Evolutionary conservation across 2,329 filamentous ascomycete genomes (phyloP).

Genomic region (Pseudofabraea citricarpa): DNA sequence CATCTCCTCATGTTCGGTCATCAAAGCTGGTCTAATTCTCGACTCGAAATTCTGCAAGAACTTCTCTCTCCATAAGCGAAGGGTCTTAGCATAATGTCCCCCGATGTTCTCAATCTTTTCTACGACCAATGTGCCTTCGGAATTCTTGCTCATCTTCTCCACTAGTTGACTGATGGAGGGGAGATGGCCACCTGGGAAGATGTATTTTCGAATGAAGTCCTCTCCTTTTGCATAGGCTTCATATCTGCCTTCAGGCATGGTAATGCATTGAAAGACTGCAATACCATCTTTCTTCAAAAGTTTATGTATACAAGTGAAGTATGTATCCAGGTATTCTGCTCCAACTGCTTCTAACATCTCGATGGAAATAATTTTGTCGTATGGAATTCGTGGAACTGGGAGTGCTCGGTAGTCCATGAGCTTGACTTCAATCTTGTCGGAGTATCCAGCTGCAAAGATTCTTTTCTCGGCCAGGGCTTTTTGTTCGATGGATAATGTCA

Average conservation of each 20-base stretch:
- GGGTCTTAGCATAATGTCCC: slow-evolving; percentile 65
- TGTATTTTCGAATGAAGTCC: slow-evolving; percentile 74
- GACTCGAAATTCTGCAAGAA: slow-evolving; percentile 60
- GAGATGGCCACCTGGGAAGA: slow-evolving; percentile 73
- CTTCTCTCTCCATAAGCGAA: slow-evolving; percentile 63
- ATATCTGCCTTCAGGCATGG: slow-evolving; percentile 66
- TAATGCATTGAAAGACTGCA: slow-evolving; percentile 72
- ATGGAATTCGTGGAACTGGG: slow-evolving; percentile 46
- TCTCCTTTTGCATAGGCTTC: slow-evolving; percentile 60
- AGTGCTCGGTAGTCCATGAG: slow-evolving; percentile 66
- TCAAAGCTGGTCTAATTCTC: slow-evolving; percentile 55
- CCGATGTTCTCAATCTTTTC: slow-evolving; percentile 69
- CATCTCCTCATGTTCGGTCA: slow-evolving; percentile 53
- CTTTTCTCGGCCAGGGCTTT: slow-evolving; percentile 62
- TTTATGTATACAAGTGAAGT: slow-evolving; percentile 60
- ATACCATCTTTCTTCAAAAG: slow-evolving; percentile 63
- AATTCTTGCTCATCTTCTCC: slow-evolving; percentile 55
- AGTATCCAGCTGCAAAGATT: slow-evolving; percentile 55
- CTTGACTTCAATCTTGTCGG: slow-evolving; percentile 56
- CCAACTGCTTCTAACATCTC: slow-evolving; percentile 77
- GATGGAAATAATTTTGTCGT: slow-evolving; percentile 69
- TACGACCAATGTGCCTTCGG: slow-evolving; percentile 57
- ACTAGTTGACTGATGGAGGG: slow-evolving; percentile 53
- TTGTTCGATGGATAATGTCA: slow-evolving; percentile 66
- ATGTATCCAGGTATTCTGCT: slow-evolving; percentile 59